A percentile compares a stretch with the other conserved stretches of the same genome.
phyloP scores from a whole-genome alignment of 179 eudicot species.

The Silene noctiflora region DNA sequence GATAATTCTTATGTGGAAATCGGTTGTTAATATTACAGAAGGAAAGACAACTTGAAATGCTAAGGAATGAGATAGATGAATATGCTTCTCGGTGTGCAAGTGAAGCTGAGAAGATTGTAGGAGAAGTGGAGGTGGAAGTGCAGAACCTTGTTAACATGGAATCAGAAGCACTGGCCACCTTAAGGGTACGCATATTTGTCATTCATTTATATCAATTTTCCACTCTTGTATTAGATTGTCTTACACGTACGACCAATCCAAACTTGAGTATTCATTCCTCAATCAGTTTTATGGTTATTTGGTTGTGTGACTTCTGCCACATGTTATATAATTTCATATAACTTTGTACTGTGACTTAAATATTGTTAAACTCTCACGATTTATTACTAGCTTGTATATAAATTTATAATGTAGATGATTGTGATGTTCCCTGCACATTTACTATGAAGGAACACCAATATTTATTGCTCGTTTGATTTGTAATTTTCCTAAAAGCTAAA shows the following conservation, averaged over 20 bases:
- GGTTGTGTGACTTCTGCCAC: too few species aligned
- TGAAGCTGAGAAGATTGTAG: conserved; percentile 56
- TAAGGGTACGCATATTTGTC: conserved; percentile 50
- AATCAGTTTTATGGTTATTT: not conserved
- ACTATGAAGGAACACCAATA: too few species aligned
- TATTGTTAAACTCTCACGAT: too few species aligned
- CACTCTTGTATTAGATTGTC: not conserved
- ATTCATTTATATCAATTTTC: not conserved
- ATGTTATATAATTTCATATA: too few species aligned
- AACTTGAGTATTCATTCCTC: not conserved
- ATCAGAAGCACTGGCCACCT: conserved; percentile 55
- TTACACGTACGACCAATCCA: not conserved
- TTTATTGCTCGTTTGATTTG: too few species aligned
- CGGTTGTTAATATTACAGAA: conserved; percentile 33
- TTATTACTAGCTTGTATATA: too few species aligned
- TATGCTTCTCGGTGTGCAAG: conserved; percentile 52
- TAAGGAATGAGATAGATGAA: conserved; percentile 54
- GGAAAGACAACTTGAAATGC: conserved; percentile 41
- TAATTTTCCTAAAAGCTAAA: not conserved
- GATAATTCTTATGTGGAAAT: conserved; percentile 7
- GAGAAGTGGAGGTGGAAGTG: conserved; percentile 44
- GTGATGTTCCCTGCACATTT: too few species aligned
- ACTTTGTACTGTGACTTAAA: too few species aligned
- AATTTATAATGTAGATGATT: too few species aligned
- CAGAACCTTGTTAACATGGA: conserved; percentile 48